Base-by-base conservation (phyloP, 169 alveolate species). In the Eimeria necatrix region DNA sequence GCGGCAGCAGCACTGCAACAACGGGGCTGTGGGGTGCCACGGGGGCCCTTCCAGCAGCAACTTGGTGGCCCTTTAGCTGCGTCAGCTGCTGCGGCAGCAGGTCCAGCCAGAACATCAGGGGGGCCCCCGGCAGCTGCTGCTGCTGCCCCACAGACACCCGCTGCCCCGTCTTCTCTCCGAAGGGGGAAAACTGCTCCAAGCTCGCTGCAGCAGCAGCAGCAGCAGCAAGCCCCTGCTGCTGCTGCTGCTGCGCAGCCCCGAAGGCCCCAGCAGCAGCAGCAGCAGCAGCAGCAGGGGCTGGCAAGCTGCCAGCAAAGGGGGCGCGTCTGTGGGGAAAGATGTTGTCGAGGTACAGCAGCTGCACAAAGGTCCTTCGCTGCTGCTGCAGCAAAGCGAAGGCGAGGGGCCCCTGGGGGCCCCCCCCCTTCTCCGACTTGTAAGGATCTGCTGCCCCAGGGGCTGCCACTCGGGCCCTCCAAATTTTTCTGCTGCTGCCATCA, bases 331-430 rank as follows among this genome's bases (percentile, higher is more conserved):
- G 24, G 9, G 88, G 7, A 51, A 78, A 78, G 22, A 78, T 18
- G 18, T 78, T 78, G 18, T 78, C 88, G 18, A 78, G 26, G 18
- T 49, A 78, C 4, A 78, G 41, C 3, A 78, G 41, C 18, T 78
- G 88, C 26, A 49, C 26, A 46, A 78, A 78, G 20, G 70, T 49
- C 5, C 70, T 4, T 3, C 88, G 4, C 16, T 78, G 88, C 88
- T 78, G 88, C 68, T 78, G 88, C 70, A 78, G 88, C 88, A 78
- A 26, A 14, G 88, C 88, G 18, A 78, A 78, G 49, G 53, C 32
- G 3, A 78, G 88, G 18, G 88, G 88, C 78, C 78, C 78, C 73
- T 61, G 73, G n/a, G n/a, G n/a, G 32, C 76, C 76, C 48, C 18
- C 48, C 48, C 22, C 70, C 16, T 24, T 78, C 70, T 78, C 88